Base-by-base conservation (phyloP, 371 early-diverging fungal species). In the Blakeslea trispora region DNA sequence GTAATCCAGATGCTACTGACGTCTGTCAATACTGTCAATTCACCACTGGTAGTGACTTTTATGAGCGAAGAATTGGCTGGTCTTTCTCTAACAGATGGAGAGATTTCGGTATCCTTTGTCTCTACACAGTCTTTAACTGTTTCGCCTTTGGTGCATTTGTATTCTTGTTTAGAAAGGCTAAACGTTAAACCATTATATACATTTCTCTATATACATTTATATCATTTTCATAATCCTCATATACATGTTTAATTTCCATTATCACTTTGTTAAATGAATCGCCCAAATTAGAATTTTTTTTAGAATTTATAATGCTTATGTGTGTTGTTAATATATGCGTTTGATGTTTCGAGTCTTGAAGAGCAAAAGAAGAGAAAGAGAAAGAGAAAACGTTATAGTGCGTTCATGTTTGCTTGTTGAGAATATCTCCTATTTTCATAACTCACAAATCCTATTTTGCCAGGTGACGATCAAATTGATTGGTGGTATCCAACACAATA, bases 1-100 rank as follows among this genome's bases (percentile, higher is more conserved):
- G 61, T 18, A 68, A 81, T 56, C 63, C 71, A 13, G 59, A 61
- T 15, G 81, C 79, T 5, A 83, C 82, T 1, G 64, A 66, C 7
- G 46, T 43, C 18, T 92, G 93, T 71, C 55, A 81, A 44, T 91
- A 87, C 67, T 91, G 91, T 60, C 79, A 81, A 11, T 85, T 81
- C 71, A 48, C 47, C 6, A 53, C 55, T 19, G 91, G 89, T 34
- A 81, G 88, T 44, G 80, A 87, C 37, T 89, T 72, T 51, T 84
- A 76, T 44, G 59, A 65, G 7, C 23, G 21, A 4, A 45, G 47
- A 15, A 71, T 91, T 21, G 79, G 75, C 24, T 90, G 91, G 90
- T 59, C 59, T 43, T 89, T 81, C 53, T 66, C 19, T 6, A 77
- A 90, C 61, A 79, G 89, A 41, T 91, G 88, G 87, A 77, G 90